A percentile compares a stretch with the other conserved stretches of the same genome.
phyloP scores from a whole-genome alignment of 2,329 filamentous ascomycete genomes.

The Massarina eburnea region DNA sequence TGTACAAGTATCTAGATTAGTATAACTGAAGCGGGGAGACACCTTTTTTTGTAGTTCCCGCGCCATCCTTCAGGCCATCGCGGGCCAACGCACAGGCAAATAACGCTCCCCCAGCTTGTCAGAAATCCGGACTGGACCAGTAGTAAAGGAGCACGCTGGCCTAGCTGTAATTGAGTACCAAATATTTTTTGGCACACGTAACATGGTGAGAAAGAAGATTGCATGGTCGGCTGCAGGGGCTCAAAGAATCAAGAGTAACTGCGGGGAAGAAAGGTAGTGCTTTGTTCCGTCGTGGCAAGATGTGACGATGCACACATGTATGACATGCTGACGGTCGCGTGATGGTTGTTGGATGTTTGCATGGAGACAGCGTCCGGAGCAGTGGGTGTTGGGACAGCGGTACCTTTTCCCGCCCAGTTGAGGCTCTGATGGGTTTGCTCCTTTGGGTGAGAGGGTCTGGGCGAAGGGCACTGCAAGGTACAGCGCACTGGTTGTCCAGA shows the following conservation, averaged over 20 bases:
- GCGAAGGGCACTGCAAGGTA: slow-evolving; percentile 19
- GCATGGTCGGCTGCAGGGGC: slow-evolving; percentile 46
- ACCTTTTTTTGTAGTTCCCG: slow-evolving; percentile 33
- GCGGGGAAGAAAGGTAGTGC: slow-evolving; percentile 36
- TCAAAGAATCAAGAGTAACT: slow-evolving; percentile 36
- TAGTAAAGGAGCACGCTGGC: slow-evolving; percentile 33
- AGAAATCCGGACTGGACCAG: slow-evolving; percentile 20
- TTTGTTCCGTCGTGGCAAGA: slow-evolving; percentile 9
- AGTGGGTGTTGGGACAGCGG: slow-evolving; percentile 13
- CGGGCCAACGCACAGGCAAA: slow-evolving; percentile 37
- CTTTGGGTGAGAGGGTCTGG: slow-evolving; percentile 11
- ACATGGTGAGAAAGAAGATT: slow-evolving; percentile 32
- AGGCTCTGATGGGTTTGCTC: slow-evolving; percentile 16
- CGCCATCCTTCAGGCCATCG: slow-evolving; percentile 24
- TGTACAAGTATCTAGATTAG: slow-evolving; percentile 25
- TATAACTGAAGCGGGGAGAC: slow-evolving; percentile 20
- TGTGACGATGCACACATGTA: slow-evolving; percentile 23
- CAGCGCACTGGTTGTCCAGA: not conserved
- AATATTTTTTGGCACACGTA: slow-evolving; percentile 33
- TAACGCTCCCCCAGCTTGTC: slow-evolving; percentile 20
- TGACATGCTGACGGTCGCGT: slow-evolving; percentile 28
- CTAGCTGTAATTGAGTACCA: slow-evolving; percentile 22
- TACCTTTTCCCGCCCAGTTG: slow-evolving; percentile 10
- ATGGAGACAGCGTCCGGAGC: slow-evolving; percentile 12
- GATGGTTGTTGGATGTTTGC: slow-evolving; percentile 13